A percentile compares a stretch with the other conserved stretches of the same genome.
These are phyloP conservation scores for Lotus japonicus DNA, from an alignment of 306 rosid genomes.

Conservation along the genomic window DNA sequence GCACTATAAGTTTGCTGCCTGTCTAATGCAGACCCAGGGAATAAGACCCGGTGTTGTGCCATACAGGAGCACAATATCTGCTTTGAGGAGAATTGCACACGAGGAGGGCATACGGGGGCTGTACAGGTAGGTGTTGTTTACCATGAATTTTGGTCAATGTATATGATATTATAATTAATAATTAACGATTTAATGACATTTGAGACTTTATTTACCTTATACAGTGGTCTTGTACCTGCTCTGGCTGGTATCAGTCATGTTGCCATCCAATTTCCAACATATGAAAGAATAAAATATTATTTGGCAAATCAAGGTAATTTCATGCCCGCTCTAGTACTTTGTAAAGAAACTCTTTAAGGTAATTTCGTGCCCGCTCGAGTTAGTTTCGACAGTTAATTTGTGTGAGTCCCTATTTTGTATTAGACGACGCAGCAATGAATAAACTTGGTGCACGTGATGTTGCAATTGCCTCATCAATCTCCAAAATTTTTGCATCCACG, in stretches of 20 bases:
- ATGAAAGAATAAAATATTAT: constrained; percentile 63
- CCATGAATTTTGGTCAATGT: constrained; percentile 4
- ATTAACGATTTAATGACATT: not conserved
- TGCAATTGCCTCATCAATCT: constrained; percentile 78
- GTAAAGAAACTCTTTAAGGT: constrained; percentile 27
- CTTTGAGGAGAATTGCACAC: constrained; percentile 80
- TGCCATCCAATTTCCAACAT: constrained; percentile 81
- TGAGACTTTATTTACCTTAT: constrained; percentile 14
- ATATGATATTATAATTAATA: not conserved
- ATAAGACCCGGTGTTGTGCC: constrained; percentile 70
- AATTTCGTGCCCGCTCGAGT: constrained; percentile 15
- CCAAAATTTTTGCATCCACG: constrained; percentile 86
- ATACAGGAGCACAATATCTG: constrained; percentile 63
- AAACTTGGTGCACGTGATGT: constrained; percentile 74
- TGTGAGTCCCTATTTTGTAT: not conserved
- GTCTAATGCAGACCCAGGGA: constrained; percentile 69
- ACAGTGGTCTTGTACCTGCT: constrained; percentile 90
- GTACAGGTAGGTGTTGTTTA: constrained; percentile 57
- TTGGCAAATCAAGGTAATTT: constrained; percentile 62
- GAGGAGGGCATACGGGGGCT: constrained; percentile 89
- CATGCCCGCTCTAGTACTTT: not conserved
- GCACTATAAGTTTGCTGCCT: constrained; percentile 1
- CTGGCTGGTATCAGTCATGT: constrained; percentile 89
- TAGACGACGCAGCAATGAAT: constrained; percentile 58
- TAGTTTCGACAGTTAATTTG: constrained; percentile 12